Evolutionary conservation across 2,329 filamentous ascomycete genomes (phyloP).

Genomic region (Furcasterigmium furcatum): DNA sequence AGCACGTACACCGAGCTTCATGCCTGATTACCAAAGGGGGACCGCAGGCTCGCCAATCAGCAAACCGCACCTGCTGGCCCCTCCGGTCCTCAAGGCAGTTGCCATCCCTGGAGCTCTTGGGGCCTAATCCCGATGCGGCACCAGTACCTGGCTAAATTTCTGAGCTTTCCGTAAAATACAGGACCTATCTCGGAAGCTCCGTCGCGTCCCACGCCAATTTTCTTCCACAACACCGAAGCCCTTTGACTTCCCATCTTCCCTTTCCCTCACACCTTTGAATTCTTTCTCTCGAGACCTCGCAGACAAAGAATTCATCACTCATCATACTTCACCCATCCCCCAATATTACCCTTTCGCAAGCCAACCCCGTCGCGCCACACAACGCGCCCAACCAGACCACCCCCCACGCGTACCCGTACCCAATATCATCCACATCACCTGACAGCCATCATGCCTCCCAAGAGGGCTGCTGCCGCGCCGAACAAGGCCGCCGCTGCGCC

Average conservation of each 20-base stretch:
- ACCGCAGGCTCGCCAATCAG: too few species aligned
- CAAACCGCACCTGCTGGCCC: too few species aligned
- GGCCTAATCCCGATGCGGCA: neutral
- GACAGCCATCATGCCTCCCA: conserved; percentile 16
- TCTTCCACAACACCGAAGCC: conserved; percentile 1
- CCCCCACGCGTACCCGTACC: neutral
- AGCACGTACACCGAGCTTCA: too few species aligned
- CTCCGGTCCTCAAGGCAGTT: too few species aligned
- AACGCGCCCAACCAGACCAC: neutral
- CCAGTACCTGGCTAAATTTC: conserved; percentile 1
- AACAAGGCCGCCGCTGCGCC: conserved; percentile 21
- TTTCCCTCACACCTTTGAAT: neutral
- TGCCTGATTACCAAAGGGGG: too few species aligned
- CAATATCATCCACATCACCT: conserved; percentile 1
- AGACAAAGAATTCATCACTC: neutral
- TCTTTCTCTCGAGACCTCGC: neutral
- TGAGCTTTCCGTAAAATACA: neutral
- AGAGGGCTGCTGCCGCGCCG: conserved; percentile 17
- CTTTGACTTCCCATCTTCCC: neutral
- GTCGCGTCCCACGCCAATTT: conserved; percentile 4
- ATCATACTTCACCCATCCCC: neutral
- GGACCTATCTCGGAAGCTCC: neutral
- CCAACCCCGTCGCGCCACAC: neutral
- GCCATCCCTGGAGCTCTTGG: neutral
- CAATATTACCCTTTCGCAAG: neutral